Percentiles rank a stretch among this genome's conserved stretches.
Conservation (phyloP, 2,329 filamentous ascomycete genomes). For the Penicillium concentricum region DNA sequence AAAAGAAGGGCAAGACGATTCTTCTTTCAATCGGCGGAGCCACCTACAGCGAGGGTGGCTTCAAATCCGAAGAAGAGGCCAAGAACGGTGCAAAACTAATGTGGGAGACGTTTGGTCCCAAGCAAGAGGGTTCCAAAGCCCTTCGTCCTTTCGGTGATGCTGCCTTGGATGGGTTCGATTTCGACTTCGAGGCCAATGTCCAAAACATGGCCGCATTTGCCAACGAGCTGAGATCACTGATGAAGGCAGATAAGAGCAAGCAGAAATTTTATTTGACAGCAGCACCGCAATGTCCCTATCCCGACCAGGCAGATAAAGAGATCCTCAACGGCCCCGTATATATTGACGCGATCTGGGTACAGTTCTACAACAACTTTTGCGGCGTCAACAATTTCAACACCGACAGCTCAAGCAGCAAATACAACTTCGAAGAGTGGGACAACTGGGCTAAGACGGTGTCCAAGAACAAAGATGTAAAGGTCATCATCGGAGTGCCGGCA, state of each 20-base stretch:
- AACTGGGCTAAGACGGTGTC: conserved; percentile 60
- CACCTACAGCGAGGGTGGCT: conserved; percentile 68
- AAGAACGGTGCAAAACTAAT: conserved; percentile 59
- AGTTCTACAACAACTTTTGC: conserved; percentile 71
- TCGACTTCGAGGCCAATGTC: conserved; percentile 66
- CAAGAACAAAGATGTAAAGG: conserved; percentile 59
- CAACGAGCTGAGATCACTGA: conserved; percentile 54
- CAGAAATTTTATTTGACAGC: conserved; percentile 61
- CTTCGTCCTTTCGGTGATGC: conserved; percentile 67
- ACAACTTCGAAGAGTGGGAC: conserved; percentile 66
- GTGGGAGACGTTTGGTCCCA: conserved; percentile 70
- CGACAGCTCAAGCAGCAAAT: conserved; percentile 52
- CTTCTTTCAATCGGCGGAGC: conserved; percentile 70
- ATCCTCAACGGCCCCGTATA: conserved; percentile 56
- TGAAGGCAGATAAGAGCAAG: conserved; percentile 54
- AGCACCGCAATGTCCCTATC: conserved; percentile 67
- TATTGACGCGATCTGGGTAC: conserved; percentile 63
- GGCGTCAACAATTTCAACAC: conserved; percentile 54
- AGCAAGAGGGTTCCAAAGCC: conserved; percentile 38
- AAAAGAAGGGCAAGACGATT: conserved; percentile 67
- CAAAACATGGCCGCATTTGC: conserved; percentile 63
- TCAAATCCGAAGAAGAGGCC: conserved; percentile 55
- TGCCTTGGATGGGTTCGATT: conserved; percentile 71
- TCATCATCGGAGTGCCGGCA: conserved; percentile 62
- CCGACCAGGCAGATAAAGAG: conserved; percentile 59